Evolutionary conservation across 225 moss, liverwort and hornwort genomes (phyloP).

Genomic region (Pleurozium schreberi): DNA sequence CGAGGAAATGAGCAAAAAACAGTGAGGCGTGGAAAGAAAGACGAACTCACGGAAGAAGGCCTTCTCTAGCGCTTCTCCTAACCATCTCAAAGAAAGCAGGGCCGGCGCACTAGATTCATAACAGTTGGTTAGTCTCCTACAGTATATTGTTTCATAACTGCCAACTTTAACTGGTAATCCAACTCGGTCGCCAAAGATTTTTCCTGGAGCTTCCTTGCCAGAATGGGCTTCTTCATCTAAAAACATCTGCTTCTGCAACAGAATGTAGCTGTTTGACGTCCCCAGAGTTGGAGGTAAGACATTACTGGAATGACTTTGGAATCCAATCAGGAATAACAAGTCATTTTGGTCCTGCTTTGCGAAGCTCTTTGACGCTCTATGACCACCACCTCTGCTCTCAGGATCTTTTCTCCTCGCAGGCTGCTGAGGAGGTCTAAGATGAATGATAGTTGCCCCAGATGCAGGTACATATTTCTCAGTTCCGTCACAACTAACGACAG

Average conservation of each 20-base stretch:
- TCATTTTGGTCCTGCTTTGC: slow-evolving; percentile 43
- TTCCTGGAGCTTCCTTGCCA: not conserved
- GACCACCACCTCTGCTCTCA: slow-evolving; percentile 23
- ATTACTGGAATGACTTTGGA: not conserved
- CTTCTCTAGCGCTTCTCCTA: slow-evolving; percentile 61
- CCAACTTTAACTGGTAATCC: slow-evolving; percentile 38
- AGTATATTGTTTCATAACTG: slow-evolving; percentile 45
- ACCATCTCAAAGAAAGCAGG: slow-evolving; percentile 58
- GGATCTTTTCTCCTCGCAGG: slow-evolving; percentile 14
- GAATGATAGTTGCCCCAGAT: slow-evolving; percentile 50
- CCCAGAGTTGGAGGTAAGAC: not conserved
- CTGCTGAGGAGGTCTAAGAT: slow-evolving; percentile 39
- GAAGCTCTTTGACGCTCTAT: slow-evolving; percentile 24
- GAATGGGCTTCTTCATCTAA: not conserved
- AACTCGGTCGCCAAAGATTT: not conserved
- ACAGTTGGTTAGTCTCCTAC: slow-evolving; percentile 26
- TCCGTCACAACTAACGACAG: slow-evolving; percentile 15
- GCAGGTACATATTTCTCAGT: slow-evolving; percentile 46
- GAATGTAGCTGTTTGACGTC: slow-evolving; percentile 8
- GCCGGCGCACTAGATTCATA: slow-evolving; percentile 37
- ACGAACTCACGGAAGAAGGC: slow-evolving; percentile 56
- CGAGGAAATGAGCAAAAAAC: not conserved
- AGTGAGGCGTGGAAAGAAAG: not conserved
- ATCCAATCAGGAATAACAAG: slow-evolving; percentile 41
- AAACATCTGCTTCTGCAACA: slow-evolving; percentile 29